Base-by-base conservation (phyloP, 2,329 filamentous ascomycete genomes). In the Aureobasidium sp. region DNA sequence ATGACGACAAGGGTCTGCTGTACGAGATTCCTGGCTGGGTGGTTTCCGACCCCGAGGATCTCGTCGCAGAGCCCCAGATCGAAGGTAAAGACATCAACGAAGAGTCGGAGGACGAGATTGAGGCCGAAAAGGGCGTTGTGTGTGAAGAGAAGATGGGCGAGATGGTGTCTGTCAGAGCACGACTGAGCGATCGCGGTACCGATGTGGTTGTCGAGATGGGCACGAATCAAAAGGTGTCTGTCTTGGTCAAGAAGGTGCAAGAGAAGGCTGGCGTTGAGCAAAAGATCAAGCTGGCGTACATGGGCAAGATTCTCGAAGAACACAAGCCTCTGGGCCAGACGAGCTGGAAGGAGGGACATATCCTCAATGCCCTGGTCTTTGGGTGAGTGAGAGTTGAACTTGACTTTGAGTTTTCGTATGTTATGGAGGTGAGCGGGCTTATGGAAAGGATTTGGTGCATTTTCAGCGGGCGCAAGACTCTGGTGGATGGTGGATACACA, bases 241-340 rank as follows among this genome's bases (percentile, higher is more conserved):
- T 78, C 44, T 71, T 96, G 35, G 78, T 84, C 2, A 79, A 80
- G 64, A 86, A 81, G 68, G 77, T 95, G 39, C 79, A 81, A 22
- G 81, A 86, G 49, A 82, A 87, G 69, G 82, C 83, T 33, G 78
- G 79, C 67, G 88, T 91, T 77, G 73, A 77, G 48, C 84, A 83
- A 64, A 82, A 79, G 52, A 78, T 96, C 56, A 84, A 85, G 60
- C 82, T 96, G 63, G 86, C 85, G 22, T 95, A 96, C 72, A 81
- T 94, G 74, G 92, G 92, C 67, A 90, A 86, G 71, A 83, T 92
- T 56, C 81, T 96, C 49, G 85, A 86, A 66, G 89, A 93, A 66
- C 80, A 81, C 60, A 72, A 82, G 22, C 81, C 86, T 0, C 77
- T 96, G 19, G 73, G 78, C 48, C 81, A 82, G 3, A 88, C 94